Base-by-base conservation (phyloP, 306 rosid genomes). In the Nissolia schottii region DNA sequence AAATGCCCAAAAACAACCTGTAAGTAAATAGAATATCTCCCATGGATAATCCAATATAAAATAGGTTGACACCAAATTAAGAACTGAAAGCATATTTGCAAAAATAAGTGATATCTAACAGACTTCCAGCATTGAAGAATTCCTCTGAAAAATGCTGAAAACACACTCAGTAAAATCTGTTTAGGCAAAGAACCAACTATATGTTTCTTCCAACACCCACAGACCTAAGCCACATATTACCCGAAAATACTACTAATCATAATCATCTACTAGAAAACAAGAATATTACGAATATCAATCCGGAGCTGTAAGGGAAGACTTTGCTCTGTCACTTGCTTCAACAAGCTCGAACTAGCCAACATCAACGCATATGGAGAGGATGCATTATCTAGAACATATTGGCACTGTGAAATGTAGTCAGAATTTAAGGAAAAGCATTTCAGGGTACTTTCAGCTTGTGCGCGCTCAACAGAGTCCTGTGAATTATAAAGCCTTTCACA, bases 281-380 rank as follows among this genome's bases (percentile, higher is more conserved):
- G 80, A 76, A 76, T 56, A 83, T 84, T 80, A 84, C 87, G 82
- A 80, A 84, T 84, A 67, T 84, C 85, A 80, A 84, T 72, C 68
- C 84, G 82, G 50, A 84, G 87, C 73, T 77, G 87, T 40, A 76
- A 73, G 19, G 87, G 82, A 77, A 84, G 87, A 76, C 77, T 77
- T 43, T 68, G 77, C 76, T 84, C 87, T 23, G 85, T 80, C 77
- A 84, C 85, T 84, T 80, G 87, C 82, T 80, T 84, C 85, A 84
- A 73, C 82, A 84, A 73, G 72, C 87, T 84, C 4, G 87, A 84
- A 80, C 87, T 84, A 45, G 85, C 87, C 64, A 84, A 63, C 82
- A 84, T 76, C 85, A 84, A 68, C 14, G 87, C 87, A 84, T 84
- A 84, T 3, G 87, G 82, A 48, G 87, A 80, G 38, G 79, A 80